These are phyloP conservation scores for Lycium barbarum DNA, from an alignment of 257 asterid genomes.

Conservation along the genomic window DNA sequence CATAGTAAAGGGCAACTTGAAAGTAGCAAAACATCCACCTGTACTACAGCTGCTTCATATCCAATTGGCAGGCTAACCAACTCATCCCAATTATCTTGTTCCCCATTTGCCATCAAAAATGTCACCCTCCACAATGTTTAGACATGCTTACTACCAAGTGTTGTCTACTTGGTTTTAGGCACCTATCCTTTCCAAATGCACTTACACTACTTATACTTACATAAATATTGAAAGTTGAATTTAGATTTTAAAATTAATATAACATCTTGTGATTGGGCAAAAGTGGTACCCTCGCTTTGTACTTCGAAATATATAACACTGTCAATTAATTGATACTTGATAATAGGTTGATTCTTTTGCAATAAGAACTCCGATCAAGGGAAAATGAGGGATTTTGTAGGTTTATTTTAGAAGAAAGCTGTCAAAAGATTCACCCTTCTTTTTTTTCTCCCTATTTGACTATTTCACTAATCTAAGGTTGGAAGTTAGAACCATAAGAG, in stretches of 20 bases:
- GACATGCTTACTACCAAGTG: slow-evolving; percentile 9
- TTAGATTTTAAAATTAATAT: too few species aligned
- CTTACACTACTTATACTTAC: background rate
- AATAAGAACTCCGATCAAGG: background rate
- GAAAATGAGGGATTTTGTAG: background rate
- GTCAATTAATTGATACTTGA: background rate
- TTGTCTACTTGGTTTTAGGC: background rate
- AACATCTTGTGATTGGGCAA: background rate
- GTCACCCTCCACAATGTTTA: slow-evolving; percentile 11
- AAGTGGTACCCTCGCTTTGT: background rate
- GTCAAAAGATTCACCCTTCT: background rate
- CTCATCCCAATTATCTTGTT: slow-evolving; percentile 4
- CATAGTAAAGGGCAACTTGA: background rate
- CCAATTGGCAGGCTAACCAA: slow-evolving; percentile 14
- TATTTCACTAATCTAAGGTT: too few species aligned
- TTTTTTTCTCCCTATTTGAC: too few species aligned
- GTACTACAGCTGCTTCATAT: background rate
- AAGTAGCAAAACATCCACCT: background rate
- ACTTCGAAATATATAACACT: background rate
- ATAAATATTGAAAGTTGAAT: too few species aligned
- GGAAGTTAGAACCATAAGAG: too few species aligned
- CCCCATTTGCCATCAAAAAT: background rate
- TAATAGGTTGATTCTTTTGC: background rate
- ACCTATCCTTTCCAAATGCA: background rate
- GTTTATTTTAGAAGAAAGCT: background rate